Percentiles rank a stretch among this genome's conserved stretches.
Conservation (phyloP, 1,284 basidiomycete species). For the Laetiporus sulphureus region DNA sequence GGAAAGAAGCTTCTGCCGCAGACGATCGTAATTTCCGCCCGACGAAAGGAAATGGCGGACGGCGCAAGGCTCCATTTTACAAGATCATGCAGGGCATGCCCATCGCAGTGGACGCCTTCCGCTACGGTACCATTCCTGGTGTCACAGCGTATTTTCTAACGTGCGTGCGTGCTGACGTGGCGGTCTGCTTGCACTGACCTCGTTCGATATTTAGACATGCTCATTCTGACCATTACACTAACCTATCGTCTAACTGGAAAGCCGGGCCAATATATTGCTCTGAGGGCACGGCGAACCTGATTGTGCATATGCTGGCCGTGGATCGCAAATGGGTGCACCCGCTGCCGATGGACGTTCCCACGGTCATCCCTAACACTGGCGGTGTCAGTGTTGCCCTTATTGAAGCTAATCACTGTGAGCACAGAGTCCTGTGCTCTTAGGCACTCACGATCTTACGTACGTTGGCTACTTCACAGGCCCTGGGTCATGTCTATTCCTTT, state of each 20-base stretch:
- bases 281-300: slow-evolving; percentile 83
- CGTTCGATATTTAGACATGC: slow-evolving; percentile 58
- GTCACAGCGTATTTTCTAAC: slow-evolving; percentile 88
- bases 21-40: slow-evolving; percentile 44
- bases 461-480: slow-evolving; percentile 65
- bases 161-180: slow-evolving; percentile 33
- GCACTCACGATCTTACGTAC: too few relatives aligned
- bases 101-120: slow-evolving; percentile 92
- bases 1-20: slow-evolving; percentile 68
- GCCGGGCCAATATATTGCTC: slow-evolving; percentile 95
- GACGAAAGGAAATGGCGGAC: slow-evolving; percentile 45
- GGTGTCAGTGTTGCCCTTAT: slow-evolving; percentile 90
- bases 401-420: slow-evolving; percentile 92
- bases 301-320: slow-evolving; percentile 85
- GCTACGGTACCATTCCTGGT: slow-evolving; percentile 85
- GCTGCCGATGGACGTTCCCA: slow-evolving; percentile 75
- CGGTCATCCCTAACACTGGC: slow-evolving; percentile 73
- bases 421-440: not conserved
- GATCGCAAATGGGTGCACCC: slow-evolving; percentile 84
- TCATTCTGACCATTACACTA: slow-evolving; percentile 93
- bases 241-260: slow-evolving; percentile 81
- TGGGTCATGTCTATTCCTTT: slow-evolving; percentile 90
- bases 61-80: slow-evolving; percentile 86
- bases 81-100: slow-evolving; percentile 98
- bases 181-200: not conserved